Conservation (phyloP, 1,284 basidiomycete species). For the Moesziomyces antarcticus region DNA sequence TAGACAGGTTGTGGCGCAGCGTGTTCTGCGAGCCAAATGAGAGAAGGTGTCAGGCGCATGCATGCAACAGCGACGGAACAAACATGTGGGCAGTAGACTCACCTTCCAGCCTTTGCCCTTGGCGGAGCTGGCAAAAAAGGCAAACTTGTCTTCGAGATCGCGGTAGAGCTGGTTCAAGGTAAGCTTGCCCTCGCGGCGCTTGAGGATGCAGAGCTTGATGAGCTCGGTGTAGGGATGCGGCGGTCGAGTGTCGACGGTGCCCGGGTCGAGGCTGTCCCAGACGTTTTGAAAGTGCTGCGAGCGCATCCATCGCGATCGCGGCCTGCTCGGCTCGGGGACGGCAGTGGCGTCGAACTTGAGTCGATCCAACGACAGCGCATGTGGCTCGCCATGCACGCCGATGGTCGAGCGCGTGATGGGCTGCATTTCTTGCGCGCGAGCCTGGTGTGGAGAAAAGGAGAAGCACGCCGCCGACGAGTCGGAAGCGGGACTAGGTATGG, state of each 20-base stretch:
- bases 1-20: conserved; percentile 47
- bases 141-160: conserved; percentile 40
- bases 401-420: neutral
- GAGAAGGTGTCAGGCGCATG: neutral
- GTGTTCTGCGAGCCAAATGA: conserved; percentile 31
- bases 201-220: conserved; percentile 51
- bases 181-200: conserved; percentile 27
- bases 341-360: neutral
- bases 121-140: conserved; percentile 26
- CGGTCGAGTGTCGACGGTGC: conserved; percentile 12
- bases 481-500: neutral
- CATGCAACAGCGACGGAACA: neutral
- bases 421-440: neutral
- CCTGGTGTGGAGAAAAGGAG: neutral
- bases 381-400: neutral
- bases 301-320: conserved; percentile 21
- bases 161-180: conserved; percentile 43
- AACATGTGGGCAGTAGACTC: neutral
- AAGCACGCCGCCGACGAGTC: neutral
- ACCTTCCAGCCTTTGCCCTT: conserved; percentile 49
- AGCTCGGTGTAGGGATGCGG: conserved; percentile 39
- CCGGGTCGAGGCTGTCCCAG: conserved; percentile 26
- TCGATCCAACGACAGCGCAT: neutral
- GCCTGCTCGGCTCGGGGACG: neutral
- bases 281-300: conserved; percentile 29